Base-by-base conservation (phyloP, 164 flowering plant genomes). In the Tinospora cordifolia region DNA sequence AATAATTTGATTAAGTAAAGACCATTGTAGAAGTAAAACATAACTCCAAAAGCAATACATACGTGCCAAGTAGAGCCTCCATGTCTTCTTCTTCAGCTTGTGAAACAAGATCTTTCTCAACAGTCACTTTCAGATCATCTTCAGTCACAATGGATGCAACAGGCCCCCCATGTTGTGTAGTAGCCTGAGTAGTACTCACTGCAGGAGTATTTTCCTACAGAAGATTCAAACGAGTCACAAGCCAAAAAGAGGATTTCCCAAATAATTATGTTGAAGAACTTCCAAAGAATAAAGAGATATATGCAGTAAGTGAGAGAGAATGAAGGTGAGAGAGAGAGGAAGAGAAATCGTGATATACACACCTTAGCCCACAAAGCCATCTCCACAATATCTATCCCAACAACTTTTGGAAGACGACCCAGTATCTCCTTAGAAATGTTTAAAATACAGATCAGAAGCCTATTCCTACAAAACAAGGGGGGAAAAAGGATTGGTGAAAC, bases 301-400 rank as follows among this genome's bases (percentile, higher is more conserved):
- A 10, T n/a, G n/a, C n/a, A n/a, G n/a, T n/a, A n/a, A 30, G 19
- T 12, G 17, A 34, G 40, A 27, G 7, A 44, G 27, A 2, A n/a
- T n/a, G n/a, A n/a, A n/a, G n/a, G n/a, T n/a, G 3, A 13, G 25
- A 22, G 4, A 68, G 38, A 27, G 22, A 38, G n/a, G 12, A 41
- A 12, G 21, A 65, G n/a, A 44, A 15, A 65, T 12, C 15, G 15
- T 15, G 66, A 15, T 40, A 65, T 36, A 65, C 58, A 62, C 76
- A 92, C 99, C 99, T 95, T 95, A 57, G 98, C 99, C 99, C 99
- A 95, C 76, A 95, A 92, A 79, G 99, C 99, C 98, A 95, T 88
- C 89, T 95, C 99, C 79, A 95, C 99, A 30, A 95, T 83, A 87
- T 95, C 99, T 63, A 95, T 87, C 62, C 99, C 99, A 75, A 92